Evolutionary conservation across 2,329 filamentous ascomycete genomes (phyloP).

Genomic region (Colletotrichum sp.): DNA sequence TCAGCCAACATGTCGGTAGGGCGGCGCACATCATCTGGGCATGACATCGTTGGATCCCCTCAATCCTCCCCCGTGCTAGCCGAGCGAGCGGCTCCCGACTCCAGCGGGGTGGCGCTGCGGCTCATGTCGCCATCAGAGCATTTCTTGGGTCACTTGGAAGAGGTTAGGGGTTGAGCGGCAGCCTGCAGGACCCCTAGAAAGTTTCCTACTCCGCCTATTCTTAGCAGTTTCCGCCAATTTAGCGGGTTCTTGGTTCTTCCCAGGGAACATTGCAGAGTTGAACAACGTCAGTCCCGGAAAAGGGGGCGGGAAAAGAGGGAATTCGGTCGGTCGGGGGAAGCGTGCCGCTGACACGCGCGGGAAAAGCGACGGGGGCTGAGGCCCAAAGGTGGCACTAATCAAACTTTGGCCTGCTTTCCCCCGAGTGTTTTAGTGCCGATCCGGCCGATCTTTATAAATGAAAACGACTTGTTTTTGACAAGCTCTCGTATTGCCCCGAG

Average conservation of each 20-base stretch:
- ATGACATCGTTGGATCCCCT: not conserved
- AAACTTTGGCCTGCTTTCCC: not conserved
- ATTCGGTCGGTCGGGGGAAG: not conserved
- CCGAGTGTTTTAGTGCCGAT: not conserved
- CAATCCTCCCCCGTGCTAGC: not conserved
- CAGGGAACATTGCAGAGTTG: not conserved
- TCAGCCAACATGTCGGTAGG: not conserved
- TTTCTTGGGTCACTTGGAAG: not conserved
- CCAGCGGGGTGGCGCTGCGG: not conserved
- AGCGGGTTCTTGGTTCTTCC: not conserved
- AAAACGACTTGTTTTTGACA: not conserved
- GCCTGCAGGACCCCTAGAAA: not conserved
- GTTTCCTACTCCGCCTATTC: not conserved
- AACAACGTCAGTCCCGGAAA: not conserved
- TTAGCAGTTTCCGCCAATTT: not conserved
- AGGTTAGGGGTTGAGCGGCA: not conserved
- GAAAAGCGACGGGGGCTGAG: not conserved
- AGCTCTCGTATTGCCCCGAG: not conserved
- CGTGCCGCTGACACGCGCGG: not conserved
- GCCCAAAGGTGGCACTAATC: not conserved
- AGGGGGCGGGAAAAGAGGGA: not conserved
- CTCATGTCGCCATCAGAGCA: not conserved
- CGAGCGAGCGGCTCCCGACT: not conserved
- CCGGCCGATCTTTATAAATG: slow-evolving; percentile 9
- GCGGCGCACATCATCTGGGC: not conserved